Percentiles rank a stretch among this genome's conserved stretches.
Evolutionary conservation across 495 filamentous ascomycete genomes (phyloP).

Genomic region (Daldinia bambusicola): DNA sequence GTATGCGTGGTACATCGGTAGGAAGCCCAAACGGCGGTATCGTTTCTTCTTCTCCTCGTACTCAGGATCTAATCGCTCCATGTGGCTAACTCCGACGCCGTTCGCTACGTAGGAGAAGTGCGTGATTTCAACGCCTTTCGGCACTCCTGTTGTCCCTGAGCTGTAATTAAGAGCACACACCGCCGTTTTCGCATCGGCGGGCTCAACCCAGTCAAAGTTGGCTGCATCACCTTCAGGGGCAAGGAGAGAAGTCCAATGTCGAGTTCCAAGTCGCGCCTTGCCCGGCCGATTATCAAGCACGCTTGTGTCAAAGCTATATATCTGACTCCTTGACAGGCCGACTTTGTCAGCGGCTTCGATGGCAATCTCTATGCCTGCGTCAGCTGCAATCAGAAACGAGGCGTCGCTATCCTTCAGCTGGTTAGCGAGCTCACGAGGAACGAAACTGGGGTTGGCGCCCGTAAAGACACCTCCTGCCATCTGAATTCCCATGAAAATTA

Average conservation of each 20-base stretch:
- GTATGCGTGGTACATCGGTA: slow-evolving; percentile 81
- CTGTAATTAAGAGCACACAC: slow-evolving; percentile 73
- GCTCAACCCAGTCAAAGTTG: slow-evolving; percentile 57
- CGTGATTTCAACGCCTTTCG: slow-evolving; percentile 84
- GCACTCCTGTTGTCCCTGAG: slow-evolving; percentile 81
- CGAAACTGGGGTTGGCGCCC: slow-evolving; percentile 81
- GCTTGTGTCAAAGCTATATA: slow-evolving; percentile 62
- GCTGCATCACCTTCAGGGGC: slow-evolving; percentile 54
- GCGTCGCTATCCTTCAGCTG: slow-evolving; percentile 78
- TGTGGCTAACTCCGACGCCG: slow-evolving; percentile 62
- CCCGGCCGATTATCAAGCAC: slow-evolving; percentile 51
- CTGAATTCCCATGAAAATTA: slow-evolving; percentile 74
- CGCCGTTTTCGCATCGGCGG: slow-evolving; percentile 47
- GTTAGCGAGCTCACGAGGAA: slow-evolving; percentile 71
- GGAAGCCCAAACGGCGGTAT: slow-evolving; percentile 58
- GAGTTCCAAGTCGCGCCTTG: slow-evolving; percentile 52
- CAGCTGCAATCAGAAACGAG: slow-evolving; percentile 69
- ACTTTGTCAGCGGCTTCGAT: slow-evolving; percentile 72
- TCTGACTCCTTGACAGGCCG: slow-evolving; percentile 65
- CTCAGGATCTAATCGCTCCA: slow-evolving; percentile 59
- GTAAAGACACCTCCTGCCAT: slow-evolving; percentile 85
- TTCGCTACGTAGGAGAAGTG: slow-evolving; percentile 80
- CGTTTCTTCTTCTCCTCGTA: slow-evolving; percentile 47
- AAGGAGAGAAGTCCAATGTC: slow-evolving; percentile 57
- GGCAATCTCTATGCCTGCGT: slow-evolving; percentile 66